phyloP scores from a whole-genome alignment of 768 basidiomycete genomes.

The Lactarius psammicola region DNA sequence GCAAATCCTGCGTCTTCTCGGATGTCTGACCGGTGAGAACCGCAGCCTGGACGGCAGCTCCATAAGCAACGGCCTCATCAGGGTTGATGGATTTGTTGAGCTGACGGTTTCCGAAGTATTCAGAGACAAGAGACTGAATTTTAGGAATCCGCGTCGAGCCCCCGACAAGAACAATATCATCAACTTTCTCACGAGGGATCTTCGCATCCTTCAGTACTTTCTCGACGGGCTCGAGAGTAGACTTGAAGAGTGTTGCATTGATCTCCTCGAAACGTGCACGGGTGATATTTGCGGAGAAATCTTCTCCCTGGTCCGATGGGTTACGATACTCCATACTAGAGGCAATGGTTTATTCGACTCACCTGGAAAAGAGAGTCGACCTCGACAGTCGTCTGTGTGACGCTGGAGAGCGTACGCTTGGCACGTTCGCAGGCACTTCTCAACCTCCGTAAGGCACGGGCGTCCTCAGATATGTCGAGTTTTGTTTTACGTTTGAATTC shows the following conservation, averaged over 20 bases:
- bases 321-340: constrained; percentile 14
- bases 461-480: constrained; percentile 94
- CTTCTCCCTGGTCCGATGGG: constrained; percentile 66
- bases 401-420: constrained; percentile 97
- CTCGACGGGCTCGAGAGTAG: constrained; percentile 96
- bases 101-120: constrained; percentile 97
- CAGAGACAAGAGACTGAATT: constrained; percentile 96
- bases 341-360: constrained; percentile 24
- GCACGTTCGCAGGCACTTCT: constrained; percentile 99
- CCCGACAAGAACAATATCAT: constrained; percentile 99
- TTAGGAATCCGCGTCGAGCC: constrained; percentile 99
- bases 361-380: constrained; percentile 98
- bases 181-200: constrained; percentile 95
- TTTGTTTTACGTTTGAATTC: constrained; percentile 99
- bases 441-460: constrained; percentile 94
- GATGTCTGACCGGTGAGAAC: constrained; percentile 98
- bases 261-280: constrained; percentile 99
- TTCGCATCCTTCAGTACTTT: constrained; percentile 99
- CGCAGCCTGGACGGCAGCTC: constrained; percentile 99
- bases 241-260: constrained; percentile 93
- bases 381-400: constrained; percentile 98
- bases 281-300: constrained; percentile 98
- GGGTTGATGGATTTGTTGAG: constrained; percentile 99
- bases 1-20: constrained; percentile 97
- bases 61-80: constrained; percentile 99